Evolutionary conservation across 78 protist genomes (phyloP).

Genomic region (Guillardia theta): DNA sequence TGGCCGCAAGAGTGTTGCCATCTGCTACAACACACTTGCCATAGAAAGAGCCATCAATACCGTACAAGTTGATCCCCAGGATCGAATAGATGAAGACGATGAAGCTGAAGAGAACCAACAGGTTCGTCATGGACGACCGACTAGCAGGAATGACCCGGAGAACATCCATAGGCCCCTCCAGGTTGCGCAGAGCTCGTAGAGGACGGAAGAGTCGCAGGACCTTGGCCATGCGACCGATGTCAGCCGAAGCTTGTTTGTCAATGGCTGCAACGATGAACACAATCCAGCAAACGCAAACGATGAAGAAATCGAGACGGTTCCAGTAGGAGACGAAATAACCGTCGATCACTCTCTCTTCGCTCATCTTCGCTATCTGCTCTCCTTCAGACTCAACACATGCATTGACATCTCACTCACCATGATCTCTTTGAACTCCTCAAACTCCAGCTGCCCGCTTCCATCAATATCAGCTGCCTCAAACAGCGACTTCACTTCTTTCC

Average conservation of each 20-base stretch:
- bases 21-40: neutral
- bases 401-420: constrained; percentile 69
- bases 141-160: neutral
- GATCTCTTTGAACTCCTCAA: constrained; percentile 95
- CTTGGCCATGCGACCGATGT: neutral
- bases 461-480: constrained; percentile 93
- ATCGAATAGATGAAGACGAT: neutral
- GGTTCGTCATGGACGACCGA: neutral
- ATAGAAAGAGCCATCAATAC: neutral
- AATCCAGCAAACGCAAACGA: neutral
- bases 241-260: neutral
- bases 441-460: constrained; percentile 95
- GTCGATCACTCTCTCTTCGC: neutral
- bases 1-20: neutral
- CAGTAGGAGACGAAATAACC: neutral
- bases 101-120: neutral
- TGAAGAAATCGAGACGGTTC: neutral
- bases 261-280: neutral
- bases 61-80: neutral
- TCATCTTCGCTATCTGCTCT: neutral
- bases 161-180: neutral
- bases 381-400: too few species aligned
- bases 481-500: constrained; percentile 96
- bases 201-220: neutral
- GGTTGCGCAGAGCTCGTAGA: neutral